phyloP scores from a whole-genome alignment of 306 rosid genomes.

The Lotus japonicus region DNA sequence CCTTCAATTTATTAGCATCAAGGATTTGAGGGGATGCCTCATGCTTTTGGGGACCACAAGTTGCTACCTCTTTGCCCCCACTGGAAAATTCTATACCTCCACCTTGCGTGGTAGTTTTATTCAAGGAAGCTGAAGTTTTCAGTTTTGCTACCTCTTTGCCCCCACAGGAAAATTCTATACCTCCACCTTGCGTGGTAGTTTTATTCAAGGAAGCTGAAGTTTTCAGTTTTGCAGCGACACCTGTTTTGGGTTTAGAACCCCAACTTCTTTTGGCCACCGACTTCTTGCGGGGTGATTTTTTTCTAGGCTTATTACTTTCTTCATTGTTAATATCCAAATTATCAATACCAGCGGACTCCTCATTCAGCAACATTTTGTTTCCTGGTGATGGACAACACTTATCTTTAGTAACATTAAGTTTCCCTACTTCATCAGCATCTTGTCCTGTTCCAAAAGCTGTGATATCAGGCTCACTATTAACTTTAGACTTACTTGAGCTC shows the following conservation, averaged over 20 bases:
- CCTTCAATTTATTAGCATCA: conserved; percentile 17
- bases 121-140: conserved; percentile 31
- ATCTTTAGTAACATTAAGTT: conserved; percentile 25
- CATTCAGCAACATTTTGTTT: conserved; percentile 23
- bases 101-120: conserved; percentile 22
- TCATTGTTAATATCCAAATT: conserved; percentile 22
- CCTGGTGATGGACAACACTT: conserved; percentile 29
- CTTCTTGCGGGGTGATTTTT: conserved; percentile 40
- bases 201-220: conserved; percentile 32
- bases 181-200: conserved; percentile 20
- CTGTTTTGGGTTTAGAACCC: conserved; percentile 54
- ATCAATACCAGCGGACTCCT: conserved; percentile 29
- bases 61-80: conserved; percentile 23
- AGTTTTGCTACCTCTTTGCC: conserved; percentile 26
- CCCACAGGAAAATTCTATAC: conserved; percentile 11
- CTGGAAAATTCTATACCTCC: conserved; percentile 17
- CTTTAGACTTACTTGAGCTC: conserved; percentile 21
- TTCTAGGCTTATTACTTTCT: conserved; percentile 23
- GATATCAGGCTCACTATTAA: conserved; percentile 27
- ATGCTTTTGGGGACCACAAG: conserved; percentile 17
- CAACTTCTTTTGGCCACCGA: conserved; percentile 44
- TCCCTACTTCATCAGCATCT: conserved; percentile 26
- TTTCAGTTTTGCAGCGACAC: conserved; percentile 35
- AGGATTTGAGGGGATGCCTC: conserved; percentile 26
- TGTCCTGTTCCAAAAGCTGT: conserved; percentile 23